Evolutionary conservation across 139 green algal species (phyloP), one percentile per base, ranked within the genome.

Genomic region (Chlamydomonas asymmetrica): DNA sequence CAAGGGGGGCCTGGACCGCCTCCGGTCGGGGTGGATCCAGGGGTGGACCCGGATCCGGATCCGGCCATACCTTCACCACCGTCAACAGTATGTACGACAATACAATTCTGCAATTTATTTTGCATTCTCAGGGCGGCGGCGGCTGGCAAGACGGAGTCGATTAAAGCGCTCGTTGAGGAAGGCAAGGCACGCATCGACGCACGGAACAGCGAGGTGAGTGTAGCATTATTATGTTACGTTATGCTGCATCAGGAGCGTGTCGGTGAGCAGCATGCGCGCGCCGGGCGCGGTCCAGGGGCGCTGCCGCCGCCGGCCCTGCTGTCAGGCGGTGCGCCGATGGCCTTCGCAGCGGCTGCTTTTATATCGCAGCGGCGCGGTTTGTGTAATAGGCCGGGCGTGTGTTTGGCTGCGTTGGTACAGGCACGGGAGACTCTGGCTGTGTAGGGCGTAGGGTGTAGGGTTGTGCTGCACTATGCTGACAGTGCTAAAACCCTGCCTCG

Each of bases 141-240:
- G 10, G 6, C 39, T 25, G 73, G 77, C 64, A 71, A 73, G 63
- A n/a, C 60, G 6, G 80, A 76, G 4, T 65, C 83, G 16, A 78
- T 74, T 18, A 38, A 34, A 18, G 68, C 85, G 39, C 72, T 93
- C 62, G 64, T 94, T 20, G 77, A 91, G 63, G 64, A 79, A 38
- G 89, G 84, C 49, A 54, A 48, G 0, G 82, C 85, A 7, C 61
- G 45, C 37, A 23, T 84, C 2, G 82, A 92, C 31, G 39, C 48
- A 10, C 80, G 78, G 41, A 79, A 87, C 32, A 31, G 31, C 18
- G 72, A 25, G 41, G 80, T n/a, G 82, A 1, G 66, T 49, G 22
- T 73, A 62, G 1, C 64, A 78, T 0, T 32, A 87, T 45, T 67
- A 79, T 40, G 52, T 80, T 1, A 66, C 83, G 16, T 29, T 82